Percentiles rank a stretch among this genome's conserved stretches.
These are phyloP conservation scores for Nemania sp. DNA, from an alignment of 2,329 filamentous ascomycete genomes.

Conservation along the genomic window DNA sequence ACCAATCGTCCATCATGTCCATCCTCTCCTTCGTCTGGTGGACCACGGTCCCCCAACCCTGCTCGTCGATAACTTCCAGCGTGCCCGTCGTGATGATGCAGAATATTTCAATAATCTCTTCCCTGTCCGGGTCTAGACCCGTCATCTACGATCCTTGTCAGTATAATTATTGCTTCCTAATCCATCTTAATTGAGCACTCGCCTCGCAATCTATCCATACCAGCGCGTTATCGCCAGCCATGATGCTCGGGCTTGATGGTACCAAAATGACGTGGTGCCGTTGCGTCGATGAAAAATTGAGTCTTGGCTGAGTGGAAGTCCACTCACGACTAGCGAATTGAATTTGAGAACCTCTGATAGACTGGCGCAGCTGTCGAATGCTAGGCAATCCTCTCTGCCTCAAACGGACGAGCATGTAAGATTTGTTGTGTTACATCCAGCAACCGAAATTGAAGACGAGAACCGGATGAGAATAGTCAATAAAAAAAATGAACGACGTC, in stretches of 20 bases:
- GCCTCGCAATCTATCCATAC: conserved; percentile 52
- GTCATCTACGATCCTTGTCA: conserved; percentile 75
- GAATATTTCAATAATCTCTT: conserved; percentile 88
- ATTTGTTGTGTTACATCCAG: neutral
- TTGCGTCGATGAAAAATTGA: conserved; percentile 12
- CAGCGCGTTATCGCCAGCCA: conserved; percentile 25
- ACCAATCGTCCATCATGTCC: conserved; percentile 87
- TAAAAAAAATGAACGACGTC: too few relatives aligned
- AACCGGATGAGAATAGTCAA: too few relatives aligned
- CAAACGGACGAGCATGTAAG: neutral
- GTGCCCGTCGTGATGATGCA: conserved; percentile 87
- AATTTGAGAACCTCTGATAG: too few relatives aligned
- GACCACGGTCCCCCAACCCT: conserved; percentile 80
- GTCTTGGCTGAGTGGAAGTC: neutral
- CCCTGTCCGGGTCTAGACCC: conserved; percentile 74
- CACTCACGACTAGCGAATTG: too few relatives aligned
- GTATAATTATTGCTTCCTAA: neutral
- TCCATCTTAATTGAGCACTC: conserved; percentile 20
- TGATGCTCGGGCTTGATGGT: neutral
- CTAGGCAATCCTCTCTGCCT: too few relatives aligned
- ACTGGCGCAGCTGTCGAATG: too few relatives aligned
- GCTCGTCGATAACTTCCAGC: conserved; percentile 73
- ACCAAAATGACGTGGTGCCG: conserved; percentile 8
- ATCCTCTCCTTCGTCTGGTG: conserved; percentile 73
- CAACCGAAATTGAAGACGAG: too few relatives aligned